phyloP scores from a whole-genome alignment of 768 basidiomycete genomes.

The Termitomyces sp. region DNA sequence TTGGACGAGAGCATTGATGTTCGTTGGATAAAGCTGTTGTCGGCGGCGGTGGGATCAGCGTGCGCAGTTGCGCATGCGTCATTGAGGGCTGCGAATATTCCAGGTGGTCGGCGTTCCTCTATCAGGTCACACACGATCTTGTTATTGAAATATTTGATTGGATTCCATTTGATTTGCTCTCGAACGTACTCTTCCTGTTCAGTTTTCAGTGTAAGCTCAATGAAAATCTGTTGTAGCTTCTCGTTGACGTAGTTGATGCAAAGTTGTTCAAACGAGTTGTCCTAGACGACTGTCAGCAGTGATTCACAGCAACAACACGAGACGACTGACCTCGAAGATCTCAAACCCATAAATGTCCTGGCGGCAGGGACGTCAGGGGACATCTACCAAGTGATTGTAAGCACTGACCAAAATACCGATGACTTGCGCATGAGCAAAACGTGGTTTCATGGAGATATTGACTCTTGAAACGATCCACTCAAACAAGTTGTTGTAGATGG shows the following conservation, averaged over 20 bases:
- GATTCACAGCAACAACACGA: not conserved
- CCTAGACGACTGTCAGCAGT: conserved; percentile 34
- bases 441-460: conserved; percentile 94
- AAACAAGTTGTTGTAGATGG: conserved; percentile 96
- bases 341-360: conserved; percentile 99
- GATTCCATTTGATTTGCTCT: conserved; percentile 99
- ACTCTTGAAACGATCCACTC: conserved; percentile 98
- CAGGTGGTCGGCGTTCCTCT: conserved; percentile 93
- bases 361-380: not conserved
- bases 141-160: conserved; percentile 99
- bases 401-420: conserved; percentile 83
- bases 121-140: conserved; percentile 98
- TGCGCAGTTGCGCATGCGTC: conserved; percentile 99
- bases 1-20: conserved; percentile 76
- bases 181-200: conserved; percentile 99
- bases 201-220: conserved; percentile 96
- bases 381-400: not conserved
- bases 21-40: conserved; percentile 94
- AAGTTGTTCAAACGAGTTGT: conserved; percentile 94
- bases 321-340: conserved; percentile 75
- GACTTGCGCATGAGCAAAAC: conserved; percentile 64
- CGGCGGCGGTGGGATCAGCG: conserved; percentile 93
- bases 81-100: conserved; percentile 95
- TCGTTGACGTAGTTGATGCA: conserved; percentile 99
- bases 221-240: conserved; percentile 99